Conservation (phyloP, 179 eudicot species). For the Corrigiola litoralis region DNA sequence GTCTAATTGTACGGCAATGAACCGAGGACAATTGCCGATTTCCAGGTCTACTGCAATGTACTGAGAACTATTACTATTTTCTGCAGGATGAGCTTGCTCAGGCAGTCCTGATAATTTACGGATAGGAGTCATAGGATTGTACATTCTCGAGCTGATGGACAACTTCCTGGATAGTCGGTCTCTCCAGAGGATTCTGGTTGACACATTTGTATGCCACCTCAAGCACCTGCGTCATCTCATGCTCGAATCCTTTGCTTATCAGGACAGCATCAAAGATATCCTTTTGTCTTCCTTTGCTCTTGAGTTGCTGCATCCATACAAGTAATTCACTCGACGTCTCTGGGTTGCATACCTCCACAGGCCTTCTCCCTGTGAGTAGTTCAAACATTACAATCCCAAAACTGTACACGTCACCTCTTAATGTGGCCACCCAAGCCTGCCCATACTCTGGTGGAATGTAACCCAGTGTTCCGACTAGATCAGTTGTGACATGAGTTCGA, state of each 20-base stretch:
- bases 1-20: neutral
- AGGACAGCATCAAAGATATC: conserved; percentile 58
- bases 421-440: conserved; percentile 81
- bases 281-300: conserved; percentile 55
- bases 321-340: conserved; percentile 62
- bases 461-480: conserved; percentile 82
- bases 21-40: conserved; percentile 3
- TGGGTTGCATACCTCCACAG: conserved; percentile 64
- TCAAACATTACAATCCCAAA: conserved; percentile 86
- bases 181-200: conserved; percentile 54
- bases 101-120: no score
- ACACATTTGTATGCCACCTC: conserved; percentile 79
- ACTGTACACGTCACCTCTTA: conserved; percentile 85
- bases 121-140: no score
- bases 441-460: conserved; percentile 93
- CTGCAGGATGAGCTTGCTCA: conserved; percentile 17
- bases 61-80: conserved; percentile 8
- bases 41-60: conserved; percentile 3
- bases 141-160: conserved; percentile 59
- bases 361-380: conserved; percentile 75
- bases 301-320: conserved; percentile 67
- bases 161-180: conserved; percentile 74
- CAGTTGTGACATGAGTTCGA: conserved; percentile 81
- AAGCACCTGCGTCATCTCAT: conserved; percentile 68
- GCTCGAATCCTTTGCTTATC: conserved; percentile 56